Evolutionary conservation across 495 filamentous ascomycete genomes (phyloP).

Genomic region (Neurospora terricola): DNA sequence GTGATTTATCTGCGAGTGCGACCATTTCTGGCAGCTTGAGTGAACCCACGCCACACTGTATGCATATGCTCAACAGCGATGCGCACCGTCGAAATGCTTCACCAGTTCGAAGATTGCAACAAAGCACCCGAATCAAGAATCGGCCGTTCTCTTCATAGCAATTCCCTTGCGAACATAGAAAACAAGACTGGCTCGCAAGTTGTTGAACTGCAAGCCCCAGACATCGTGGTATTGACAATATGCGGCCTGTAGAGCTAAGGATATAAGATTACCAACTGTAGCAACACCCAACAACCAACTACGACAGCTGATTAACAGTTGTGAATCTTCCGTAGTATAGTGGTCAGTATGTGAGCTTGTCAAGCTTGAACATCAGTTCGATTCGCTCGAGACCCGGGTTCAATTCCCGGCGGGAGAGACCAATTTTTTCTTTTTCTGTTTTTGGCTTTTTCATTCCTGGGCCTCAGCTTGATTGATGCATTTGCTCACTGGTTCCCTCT

Average conservation of each 20-base stretch:
- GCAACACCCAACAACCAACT: not conserved
- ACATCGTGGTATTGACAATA: not conserved
- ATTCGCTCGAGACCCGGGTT: not conserved
- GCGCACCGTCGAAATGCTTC: not conserved
- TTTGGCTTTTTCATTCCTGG: not conserved
- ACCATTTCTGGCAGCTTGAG: not conserved
- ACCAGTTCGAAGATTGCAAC: not conserved
- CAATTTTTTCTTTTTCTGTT: not conserved
- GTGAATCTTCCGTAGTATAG: not conserved
- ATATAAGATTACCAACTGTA: fast-evolving
- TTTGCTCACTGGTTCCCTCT: not conserved
- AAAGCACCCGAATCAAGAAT: not conserved
- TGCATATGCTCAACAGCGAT: not conserved
- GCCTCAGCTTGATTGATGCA: not conserved
- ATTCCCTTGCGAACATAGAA: not conserved
- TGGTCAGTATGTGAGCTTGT: not conserved
- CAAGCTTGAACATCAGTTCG: not conserved
- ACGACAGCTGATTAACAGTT: not conserved
- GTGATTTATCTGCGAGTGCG: not conserved
- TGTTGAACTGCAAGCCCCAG: not conserved
- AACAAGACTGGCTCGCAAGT: not conserved
- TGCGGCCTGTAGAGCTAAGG: no score
- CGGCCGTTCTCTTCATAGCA: no score
- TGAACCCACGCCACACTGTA: not conserved
- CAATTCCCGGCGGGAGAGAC: not conserved